Base-by-base conservation (phyloP, 257 asterid genomes). In the Paulownia fortunei region DNA sequence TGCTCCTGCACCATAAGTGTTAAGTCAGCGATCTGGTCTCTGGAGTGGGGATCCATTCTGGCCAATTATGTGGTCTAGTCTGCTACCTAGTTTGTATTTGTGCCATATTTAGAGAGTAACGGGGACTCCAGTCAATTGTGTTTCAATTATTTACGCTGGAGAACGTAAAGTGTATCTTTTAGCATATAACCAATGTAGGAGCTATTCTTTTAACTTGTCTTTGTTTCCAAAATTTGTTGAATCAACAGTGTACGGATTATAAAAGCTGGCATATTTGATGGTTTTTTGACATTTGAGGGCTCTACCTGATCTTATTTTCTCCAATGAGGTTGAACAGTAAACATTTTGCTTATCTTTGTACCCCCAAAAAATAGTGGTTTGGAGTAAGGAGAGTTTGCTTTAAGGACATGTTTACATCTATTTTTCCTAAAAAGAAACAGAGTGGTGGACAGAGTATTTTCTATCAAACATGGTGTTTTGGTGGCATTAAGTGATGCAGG, bases 61-160 rank as follows among this genome's bases (percentile, higher is more conserved):
- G 47, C 26, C 46, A 47, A 9, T 47, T 69, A 26, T 49, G 26
- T 49, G 75, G 11, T 51, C 30, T 51, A 9, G 63, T 34, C 42
- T 34, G 32, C 77, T 52, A 27, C 26, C 23, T 47, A 13, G 39
- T 37, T 15, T 63, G 6, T 42, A 52, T 52, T 26, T 64, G 19
- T 55, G 32, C 21, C 27, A 8, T 13, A 24, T 54, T 71, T 37
- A 30, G 32, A 66, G 73, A 27, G 16, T 30, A 36, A 16, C 30
- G 39, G 41, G 52, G 42, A 32, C 69, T 41, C 46, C 9, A 24
- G 34, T 52, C 24, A 2, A 21, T 51, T 36, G 18, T 39, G 15
- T 37, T 54, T 55, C 26, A 6, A 51, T n/a, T 56, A 36, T 36
- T 52, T 52, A n/a, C 55, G 63, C 77, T 72, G 42, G 55, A 18